phyloP scores from a whole-genome alignment of 805 yeast genomes.

The Hanseniaspora taiwanica region DNA sequence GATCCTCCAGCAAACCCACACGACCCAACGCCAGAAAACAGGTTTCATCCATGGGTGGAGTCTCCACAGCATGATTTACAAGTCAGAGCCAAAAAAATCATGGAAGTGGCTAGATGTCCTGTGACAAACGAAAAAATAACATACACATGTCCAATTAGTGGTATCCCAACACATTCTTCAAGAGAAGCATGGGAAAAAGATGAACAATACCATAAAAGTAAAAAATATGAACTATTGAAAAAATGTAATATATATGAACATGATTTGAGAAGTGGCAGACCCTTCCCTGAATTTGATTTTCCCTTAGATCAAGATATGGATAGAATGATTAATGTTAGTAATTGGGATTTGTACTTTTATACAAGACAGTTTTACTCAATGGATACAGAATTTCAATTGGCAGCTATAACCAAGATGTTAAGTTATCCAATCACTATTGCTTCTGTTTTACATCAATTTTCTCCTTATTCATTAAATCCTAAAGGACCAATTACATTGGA shows the following conservation, averaged over 20 bases:
- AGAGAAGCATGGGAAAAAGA: slow-evolving; percentile 83
- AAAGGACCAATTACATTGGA: slow-evolving; percentile 82
- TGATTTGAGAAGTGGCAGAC: slow-evolving; percentile 86
- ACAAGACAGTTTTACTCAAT: slow-evolving; percentile 87
- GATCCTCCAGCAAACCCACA: slow-evolving; percentile 53
- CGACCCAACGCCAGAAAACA: slow-evolving; percentile 56
- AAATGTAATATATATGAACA: slow-evolving; percentile 90
- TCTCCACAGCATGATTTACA: slow-evolving; percentile 82
- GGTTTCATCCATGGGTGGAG: slow-evolving; percentile 83
- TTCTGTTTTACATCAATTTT: slow-evolving; percentile 64
- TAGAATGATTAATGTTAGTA: slow-evolving; percentile 57
- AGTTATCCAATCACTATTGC: slow-evolving; percentile 89
- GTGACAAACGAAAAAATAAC: slow-evolving; percentile 70
- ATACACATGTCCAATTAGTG: slow-evolving; percentile 84
- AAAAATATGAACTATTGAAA: slow-evolving; percentile 60
- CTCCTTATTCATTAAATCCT: slow-evolving; percentile 73
- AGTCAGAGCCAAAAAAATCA: slow-evolving; percentile 80
- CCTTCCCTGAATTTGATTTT: slow-evolving; percentile 90
- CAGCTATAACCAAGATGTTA: slow-evolving; percentile 88
- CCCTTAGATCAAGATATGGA: slow-evolving; percentile 72
- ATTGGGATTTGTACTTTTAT: slow-evolving; percentile 89
- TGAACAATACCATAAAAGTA: slow-evolving; percentile 49
- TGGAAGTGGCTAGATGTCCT: slow-evolving; percentile 82
- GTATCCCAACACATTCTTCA: slow-evolving; percentile 92
- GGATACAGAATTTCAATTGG: slow-evolving; percentile 94